Evolutionary conservation across 768 basidiomycete genomes (phyloP).

Genomic region (Kwoniella sp.): DNA sequence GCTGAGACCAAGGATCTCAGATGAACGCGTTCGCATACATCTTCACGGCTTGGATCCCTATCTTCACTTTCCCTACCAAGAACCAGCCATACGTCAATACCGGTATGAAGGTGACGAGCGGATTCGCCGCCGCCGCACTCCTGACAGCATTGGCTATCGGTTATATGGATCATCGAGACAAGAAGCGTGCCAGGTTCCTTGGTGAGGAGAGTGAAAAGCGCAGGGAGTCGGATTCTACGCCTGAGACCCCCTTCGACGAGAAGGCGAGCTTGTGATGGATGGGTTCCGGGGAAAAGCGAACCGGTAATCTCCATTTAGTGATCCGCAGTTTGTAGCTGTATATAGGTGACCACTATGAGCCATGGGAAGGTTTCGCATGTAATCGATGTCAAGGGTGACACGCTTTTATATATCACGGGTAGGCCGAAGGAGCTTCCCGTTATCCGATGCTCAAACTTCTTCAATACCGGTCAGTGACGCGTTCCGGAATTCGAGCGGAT

Average conservation of each 20-base stretch:
- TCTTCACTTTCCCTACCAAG: constrained; percentile 47
- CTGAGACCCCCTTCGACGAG: constrained; percentile 18
- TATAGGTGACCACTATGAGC: no score
- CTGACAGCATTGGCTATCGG: constrained; percentile 35
- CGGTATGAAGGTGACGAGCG: constrained; percentile 35
- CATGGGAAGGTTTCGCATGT: no score
- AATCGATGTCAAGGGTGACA: no score
- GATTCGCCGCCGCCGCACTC: constrained; percentile 30
- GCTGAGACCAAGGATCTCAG: constrained; percentile 16
- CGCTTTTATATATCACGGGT: no score
- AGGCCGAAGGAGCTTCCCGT: no score
- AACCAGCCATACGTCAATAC: constrained; percentile 37
- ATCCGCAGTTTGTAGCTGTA: no score
- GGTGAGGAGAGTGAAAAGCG: neutral
- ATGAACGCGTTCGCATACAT: constrained; percentile 45
- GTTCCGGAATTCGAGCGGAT: neutral
- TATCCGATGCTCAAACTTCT: no score
- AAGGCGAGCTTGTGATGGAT: constrained; percentile 2
- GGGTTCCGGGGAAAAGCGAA: no score
- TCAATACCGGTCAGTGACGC: no score
- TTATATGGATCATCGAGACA: constrained; percentile 29
- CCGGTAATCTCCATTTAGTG: no score
- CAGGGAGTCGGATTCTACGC: constrained; percentile 4
- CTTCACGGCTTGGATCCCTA: constrained; percentile 44
- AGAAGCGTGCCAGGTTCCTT: constrained; percentile 5